Base-by-base conservation (phyloP, 306 rosid species). In the Hylodesmum podocarpum region DNA sequence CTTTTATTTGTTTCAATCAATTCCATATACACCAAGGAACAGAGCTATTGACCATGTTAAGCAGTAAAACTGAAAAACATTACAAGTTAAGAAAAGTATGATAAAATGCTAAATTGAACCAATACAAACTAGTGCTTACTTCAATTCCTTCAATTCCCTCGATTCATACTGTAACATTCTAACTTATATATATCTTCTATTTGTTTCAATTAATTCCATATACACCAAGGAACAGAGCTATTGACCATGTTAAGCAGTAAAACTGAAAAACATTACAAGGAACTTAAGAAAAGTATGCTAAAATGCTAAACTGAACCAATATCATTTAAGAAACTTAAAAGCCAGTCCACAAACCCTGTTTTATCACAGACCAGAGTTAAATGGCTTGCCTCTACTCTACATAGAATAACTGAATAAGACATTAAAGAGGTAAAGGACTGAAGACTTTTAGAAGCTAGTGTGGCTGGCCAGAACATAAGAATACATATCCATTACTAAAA, bases 191-290 rank as follows among this genome's bases (percentile, higher is more conserved):
- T 43, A 46, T 43, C 55, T 66, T 41, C 18, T 37, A 33, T 39
- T 62, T 58, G 50, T 79, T 47, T 57, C 54, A n/a, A 49, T 68
- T 2, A 27, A 62, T 76, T 76, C 15, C 63, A 69, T 34, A 51
- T 40, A 63, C 24, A 27, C 66, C 18, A 34, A 79, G 25, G 14
- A 14, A 40, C 25, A 43, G 24, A 40, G 33, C 34, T 64, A 41
- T 14, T 37, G 29, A 31, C 8, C 65, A 51, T 12, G 31, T 29
- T 9, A 47, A 40, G 34, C 15, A 65, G 19, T 53, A 66, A 73
- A 65, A 73, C 13, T n/a, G 53, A 63, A 63, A 13, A 31, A 64
- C 39, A 39, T 28, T 9, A 55, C 29, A 18, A 41, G 36, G 27
- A 64, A 63, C 68, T 27, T 4, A 5, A 72, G 71, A 55, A 66